Conservation (phyloP, 1,284 basidiomycete species). For the Leccinum angustisporum region DNA sequence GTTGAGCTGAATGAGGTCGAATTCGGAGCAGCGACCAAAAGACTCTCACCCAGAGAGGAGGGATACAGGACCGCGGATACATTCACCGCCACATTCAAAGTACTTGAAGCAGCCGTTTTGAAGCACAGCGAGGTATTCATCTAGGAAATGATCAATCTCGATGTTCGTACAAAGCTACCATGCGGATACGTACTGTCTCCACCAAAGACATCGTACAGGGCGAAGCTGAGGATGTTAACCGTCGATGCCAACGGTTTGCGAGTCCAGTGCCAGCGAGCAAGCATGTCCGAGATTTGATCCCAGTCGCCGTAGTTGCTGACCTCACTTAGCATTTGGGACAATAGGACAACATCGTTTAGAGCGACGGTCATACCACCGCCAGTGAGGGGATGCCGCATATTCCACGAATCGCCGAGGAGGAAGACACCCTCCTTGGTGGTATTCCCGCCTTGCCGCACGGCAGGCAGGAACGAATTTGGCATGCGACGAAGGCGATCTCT, state of each 20-base stretch:
- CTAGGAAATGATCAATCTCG: slow-evolving; percentile 41
- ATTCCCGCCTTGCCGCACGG: slow-evolving; percentile 72
- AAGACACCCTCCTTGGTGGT: slow-evolving; percentile 72
- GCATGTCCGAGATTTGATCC: slow-evolving; percentile 54
- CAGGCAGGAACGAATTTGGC: slow-evolving; percentile 95
- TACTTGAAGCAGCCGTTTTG: slow-evolving; percentile 96
- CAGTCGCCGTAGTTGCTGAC: slow-evolving; percentile 59
- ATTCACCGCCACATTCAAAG: slow-evolving; percentile 92
- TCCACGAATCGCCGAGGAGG: slow-evolving; percentile 95
- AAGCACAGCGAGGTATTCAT: slow-evolving; percentile 78
- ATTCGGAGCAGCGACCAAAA: not conserved
- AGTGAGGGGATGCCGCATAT: slow-evolving; percentile 98
- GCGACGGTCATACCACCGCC: slow-evolving; percentile 98
- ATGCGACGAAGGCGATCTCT: slow-evolving; percentile 82
- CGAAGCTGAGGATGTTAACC: slow-evolving; percentile 88
- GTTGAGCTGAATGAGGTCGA: not conserved
- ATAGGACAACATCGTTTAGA: slow-evolving; percentile 77
- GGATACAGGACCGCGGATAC: slow-evolving; percentile 85
- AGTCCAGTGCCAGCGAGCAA: slow-evolving; percentile 82
- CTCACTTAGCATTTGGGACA: slow-evolving; percentile 61
- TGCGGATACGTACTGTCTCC: slow-evolving; percentile 66
- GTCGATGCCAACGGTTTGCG: slow-evolving; percentile 81
- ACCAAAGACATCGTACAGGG: slow-evolving; percentile 89
- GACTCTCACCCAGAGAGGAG: slow-evolving; percentile 77
- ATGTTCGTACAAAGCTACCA: not conserved